Percentiles rank a stretch among this genome's conserved stretches.
Evolutionary conservation across 2,329 filamentous ascomycete genomes (phyloP).

Genomic region (Fusarium equiseti): DNA sequence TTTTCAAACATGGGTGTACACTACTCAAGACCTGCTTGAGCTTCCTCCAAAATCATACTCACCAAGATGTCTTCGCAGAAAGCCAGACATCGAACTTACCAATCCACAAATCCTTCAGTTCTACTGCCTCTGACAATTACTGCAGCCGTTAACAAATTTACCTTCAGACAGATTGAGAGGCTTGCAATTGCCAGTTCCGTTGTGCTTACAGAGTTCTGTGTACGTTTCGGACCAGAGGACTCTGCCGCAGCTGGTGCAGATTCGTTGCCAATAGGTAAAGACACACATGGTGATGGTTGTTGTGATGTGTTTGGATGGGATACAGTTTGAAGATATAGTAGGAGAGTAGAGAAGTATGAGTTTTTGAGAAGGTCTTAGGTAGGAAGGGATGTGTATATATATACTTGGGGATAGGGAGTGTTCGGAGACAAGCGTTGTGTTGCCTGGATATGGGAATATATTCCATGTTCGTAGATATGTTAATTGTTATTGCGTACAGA

Average conservation of each 20-base stretch:
- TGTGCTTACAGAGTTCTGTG: background rate
- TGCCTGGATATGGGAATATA: background rate
- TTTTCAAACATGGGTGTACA: background rate
- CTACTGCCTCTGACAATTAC: background rate
- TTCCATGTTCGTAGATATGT: background rate
- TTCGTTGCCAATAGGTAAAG: background rate
- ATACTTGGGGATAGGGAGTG: background rate
- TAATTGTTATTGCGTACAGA: background rate
- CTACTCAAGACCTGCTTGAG: background rate
- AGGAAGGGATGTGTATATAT: background rate
- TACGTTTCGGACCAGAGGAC: background rate
- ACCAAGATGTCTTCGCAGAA: background rate
- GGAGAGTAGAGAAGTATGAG: background rate
- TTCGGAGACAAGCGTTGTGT: background rate
- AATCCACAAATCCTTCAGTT: background rate
- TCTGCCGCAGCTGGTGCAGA: background rate
- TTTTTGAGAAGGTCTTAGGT: background rate
- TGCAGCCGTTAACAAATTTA: background rate
- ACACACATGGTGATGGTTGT: background rate
- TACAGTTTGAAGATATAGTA: background rate
- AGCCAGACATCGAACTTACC: background rate
- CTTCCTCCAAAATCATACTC: background rate
- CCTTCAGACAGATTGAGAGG: background rate
- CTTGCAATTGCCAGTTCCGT: background rate
- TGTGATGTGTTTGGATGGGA: background rate